phyloP scores from a whole-genome alignment of 2,329 filamentous ascomycete genomes.

The Stemphylium vesicarium region DNA sequence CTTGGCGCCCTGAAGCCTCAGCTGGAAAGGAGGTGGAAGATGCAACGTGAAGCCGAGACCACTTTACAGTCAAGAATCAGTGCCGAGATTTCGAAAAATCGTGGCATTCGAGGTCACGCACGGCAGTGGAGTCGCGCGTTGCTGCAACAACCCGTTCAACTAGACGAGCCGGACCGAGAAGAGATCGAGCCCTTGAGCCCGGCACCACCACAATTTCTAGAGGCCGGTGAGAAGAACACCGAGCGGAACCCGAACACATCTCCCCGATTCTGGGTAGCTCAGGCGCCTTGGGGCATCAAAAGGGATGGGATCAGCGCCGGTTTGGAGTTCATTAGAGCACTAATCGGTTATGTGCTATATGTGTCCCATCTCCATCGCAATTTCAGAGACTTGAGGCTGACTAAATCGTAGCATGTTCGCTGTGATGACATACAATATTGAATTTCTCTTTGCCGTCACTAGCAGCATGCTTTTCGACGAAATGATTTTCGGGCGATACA shows the following conservation, averaged over 20 bases:
- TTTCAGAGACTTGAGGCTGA: not conserved
- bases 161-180: constrained; percentile 17
- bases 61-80: not conserved
- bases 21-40: constrained; percentile 31
- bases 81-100: constrained; percentile 1
- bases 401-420: constrained; percentile 33
- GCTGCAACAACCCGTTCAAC: constrained; percentile 7
- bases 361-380: constrained; percentile 1
- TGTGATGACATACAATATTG: constrained; percentile 43
- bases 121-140: constrained; percentile 23
- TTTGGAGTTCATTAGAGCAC: constrained; percentile 33
- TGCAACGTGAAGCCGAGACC: not conserved
- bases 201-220: not conserved
- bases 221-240: not conserved
- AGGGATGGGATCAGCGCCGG: constrained; percentile 26
- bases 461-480: constrained; percentile 40
- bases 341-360: constrained; percentile 40
- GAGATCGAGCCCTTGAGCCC: constrained; percentile 30
- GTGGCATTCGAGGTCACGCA: constrained; percentile 7
- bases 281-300: constrained; percentile 27
- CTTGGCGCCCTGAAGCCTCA: constrained; percentile 37
- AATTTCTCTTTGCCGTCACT: constrained; percentile 39
- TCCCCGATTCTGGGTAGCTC: constrained; percentile 25
- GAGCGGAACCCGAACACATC: not conserved
- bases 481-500: constrained; percentile 37